A percentile compares a stretch with the other conserved stretches of the same genome.
phyloP scores from a whole-genome alignment of 2,329 filamentous ascomycete genomes.

The Colletotrichum gloeosporioides region DNA sequence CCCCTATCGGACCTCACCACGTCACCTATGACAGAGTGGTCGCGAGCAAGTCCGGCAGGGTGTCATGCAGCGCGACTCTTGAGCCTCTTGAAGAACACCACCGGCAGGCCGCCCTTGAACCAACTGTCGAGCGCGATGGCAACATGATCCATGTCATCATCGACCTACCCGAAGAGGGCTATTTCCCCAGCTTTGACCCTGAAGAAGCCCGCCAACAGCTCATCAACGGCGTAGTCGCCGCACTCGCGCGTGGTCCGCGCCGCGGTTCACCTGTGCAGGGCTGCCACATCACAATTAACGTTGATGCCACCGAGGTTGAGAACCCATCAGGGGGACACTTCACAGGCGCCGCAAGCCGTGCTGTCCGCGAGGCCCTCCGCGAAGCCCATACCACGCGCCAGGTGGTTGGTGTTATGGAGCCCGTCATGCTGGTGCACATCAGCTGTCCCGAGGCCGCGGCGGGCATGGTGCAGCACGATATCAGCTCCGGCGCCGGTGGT shows the following conservation, averaged over 20 bases:
- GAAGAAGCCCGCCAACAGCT: slow-evolving; percentile 65
- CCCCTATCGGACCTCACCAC: slow-evolving; percentile 59
- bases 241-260: slow-evolving; percentile 82
- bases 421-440: slow-evolving; percentile 90
- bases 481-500: slow-evolving; percentile 74
- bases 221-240: slow-evolving; percentile 81
- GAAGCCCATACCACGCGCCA: slow-evolving; percentile 56
- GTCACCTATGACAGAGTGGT: slow-evolving; percentile 79
- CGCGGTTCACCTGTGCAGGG: slow-evolving; percentile 82
- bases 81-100: slow-evolving; percentile 59
- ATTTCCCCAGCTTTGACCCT: slow-evolving; percentile 52
- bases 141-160: slow-evolving; percentile 69
- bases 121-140: slow-evolving; percentile 65
- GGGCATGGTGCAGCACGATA: slow-evolving; percentile 82
- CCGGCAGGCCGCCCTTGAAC: slow-evolving; percentile 41
- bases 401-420: slow-evolving; percentile 79
- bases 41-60: slow-evolving; percentile 79
- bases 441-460: slow-evolving; percentile 83
- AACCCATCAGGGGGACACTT: slow-evolving; percentile 73
- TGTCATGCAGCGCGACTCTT: slow-evolving; percentile 73
- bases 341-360: slow-evolving; percentile 64
- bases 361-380: slow-evolving; percentile 73
- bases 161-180: slow-evolving; percentile 55
- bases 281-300: slow-evolving; percentile 71
- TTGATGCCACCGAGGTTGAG: slow-evolving; percentile 58